These are phyloP conservation scores for Fomes fomentarius DNA, from an alignment of 1,284 basidiomycete genomes.

Conservation along the genomic window DNA sequence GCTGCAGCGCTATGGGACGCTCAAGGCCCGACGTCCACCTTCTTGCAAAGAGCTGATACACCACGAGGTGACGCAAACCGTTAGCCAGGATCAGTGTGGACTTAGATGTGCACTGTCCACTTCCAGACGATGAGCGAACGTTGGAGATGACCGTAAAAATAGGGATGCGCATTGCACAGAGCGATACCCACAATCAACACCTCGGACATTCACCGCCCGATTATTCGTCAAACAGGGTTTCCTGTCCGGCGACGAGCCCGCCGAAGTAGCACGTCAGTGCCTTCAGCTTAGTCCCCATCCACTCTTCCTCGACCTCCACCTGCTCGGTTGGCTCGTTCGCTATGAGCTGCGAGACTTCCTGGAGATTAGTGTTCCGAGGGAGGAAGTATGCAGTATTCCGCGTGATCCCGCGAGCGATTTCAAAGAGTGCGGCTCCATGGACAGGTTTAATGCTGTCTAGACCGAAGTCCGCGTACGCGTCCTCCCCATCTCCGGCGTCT, in stretches of 20 bases:
- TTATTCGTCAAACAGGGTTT: constrained; percentile 48
- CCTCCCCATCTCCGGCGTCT: constrained; percentile 12
- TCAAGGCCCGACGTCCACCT: too few species aligned
- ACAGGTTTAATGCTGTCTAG: constrained; percentile 80
- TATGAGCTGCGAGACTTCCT: constrained; percentile 64
- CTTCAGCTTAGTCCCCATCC: constrained; percentile 86
- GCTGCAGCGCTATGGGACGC: too few species aligned
- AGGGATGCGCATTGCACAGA: too few species aligned
- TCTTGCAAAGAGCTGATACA: too few species aligned
- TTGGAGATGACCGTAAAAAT: too few species aligned
- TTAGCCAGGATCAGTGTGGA: too few species aligned
- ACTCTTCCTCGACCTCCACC: constrained; percentile 87
- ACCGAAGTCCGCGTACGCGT: constrained; percentile 60
- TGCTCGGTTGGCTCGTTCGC: constrained; percentile 38
- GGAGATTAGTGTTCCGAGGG: constrained; percentile 80
- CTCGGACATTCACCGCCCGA: too few species aligned
- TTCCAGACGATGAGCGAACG: too few species aligned
- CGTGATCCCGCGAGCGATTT: constrained; percentile 70
- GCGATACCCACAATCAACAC: too few species aligned
- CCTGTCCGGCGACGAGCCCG: constrained; percentile 69
- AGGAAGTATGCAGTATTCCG: constrained; percentile 89
- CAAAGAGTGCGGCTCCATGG: constrained; percentile 81
- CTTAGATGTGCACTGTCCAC: too few species aligned
- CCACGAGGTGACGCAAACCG: too few species aligned
- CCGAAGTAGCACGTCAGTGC: constrained; percentile 85